phyloP scores from a whole-genome alignment of 2,329 filamentous ascomycete species.

The Alternaria novae-zelandiae region DNA sequence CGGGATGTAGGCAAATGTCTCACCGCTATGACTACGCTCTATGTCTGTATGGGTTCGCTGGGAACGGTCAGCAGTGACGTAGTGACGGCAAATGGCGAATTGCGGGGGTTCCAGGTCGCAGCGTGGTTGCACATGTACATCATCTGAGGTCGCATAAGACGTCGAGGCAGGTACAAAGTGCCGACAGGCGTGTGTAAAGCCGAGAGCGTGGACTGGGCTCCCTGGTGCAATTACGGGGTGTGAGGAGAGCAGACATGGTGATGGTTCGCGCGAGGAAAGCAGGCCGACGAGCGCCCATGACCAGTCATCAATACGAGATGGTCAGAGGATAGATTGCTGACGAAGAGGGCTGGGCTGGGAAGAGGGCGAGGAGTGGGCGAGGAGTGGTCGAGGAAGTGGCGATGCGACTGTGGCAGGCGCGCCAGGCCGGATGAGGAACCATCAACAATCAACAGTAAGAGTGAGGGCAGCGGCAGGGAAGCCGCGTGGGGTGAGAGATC shows the following conservation, averaged over 20 bases:
- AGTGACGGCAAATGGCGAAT: not conserved
- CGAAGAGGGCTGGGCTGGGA: not conserved
- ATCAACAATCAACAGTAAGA: not conserved
- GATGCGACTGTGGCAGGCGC: conserved; percentile 5
- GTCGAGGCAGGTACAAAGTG: conserved; percentile 6
- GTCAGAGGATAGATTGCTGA: not conserved
- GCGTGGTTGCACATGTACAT: not conserved
- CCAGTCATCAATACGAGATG: conserved; percentile 3
- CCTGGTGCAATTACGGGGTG: not conserved
- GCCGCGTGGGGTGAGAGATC: not conserved
- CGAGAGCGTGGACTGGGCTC: not conserved
- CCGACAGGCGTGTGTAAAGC: conserved; percentile 4
- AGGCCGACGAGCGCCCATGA: not conserved
- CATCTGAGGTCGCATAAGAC: not conserved
- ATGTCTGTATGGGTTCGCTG: not conserved
- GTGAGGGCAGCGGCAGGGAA: not conserved
- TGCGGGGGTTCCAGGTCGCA: not conserved
- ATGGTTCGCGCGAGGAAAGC: not conserved
- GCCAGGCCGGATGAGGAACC: not conserved
- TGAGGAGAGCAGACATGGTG: not conserved
- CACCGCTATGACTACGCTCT: not conserved
- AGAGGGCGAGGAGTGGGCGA: too few species aligned
- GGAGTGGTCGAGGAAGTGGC: conserved; percentile 5
- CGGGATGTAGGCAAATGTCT: not conserved
- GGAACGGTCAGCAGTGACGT: conserved; percentile 8